Conservation (phyloP, 805 yeast genomes). For the Cyberlindnera xylosilytica region DNA sequence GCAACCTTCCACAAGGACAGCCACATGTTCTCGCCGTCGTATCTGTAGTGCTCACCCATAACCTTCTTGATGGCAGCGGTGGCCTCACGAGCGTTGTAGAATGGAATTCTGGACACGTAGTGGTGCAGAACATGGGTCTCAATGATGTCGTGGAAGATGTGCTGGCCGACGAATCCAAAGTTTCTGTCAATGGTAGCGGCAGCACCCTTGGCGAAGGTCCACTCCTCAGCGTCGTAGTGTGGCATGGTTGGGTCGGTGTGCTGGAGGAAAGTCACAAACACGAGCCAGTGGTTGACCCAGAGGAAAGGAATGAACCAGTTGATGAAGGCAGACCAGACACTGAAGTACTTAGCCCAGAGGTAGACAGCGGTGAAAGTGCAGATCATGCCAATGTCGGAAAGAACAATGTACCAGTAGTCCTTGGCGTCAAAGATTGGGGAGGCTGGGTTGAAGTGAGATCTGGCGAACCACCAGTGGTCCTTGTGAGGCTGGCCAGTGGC, state of each 20-base stretch:
- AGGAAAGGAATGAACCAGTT: conserved; percentile 77
- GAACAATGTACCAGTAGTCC: conserved; percentile 68
- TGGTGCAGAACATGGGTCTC: conserved; percentile 91
- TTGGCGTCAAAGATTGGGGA: conserved; percentile 72
- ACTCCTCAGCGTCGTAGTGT: conserved; percentile 69
- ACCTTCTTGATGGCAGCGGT: conserved; percentile 76
- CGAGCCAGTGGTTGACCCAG: conserved; percentile 87
- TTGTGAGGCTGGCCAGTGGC: conserved; percentile 73
- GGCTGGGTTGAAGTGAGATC: conserved; percentile 68
- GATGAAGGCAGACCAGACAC: conserved; percentile 57
- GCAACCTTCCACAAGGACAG: conserved; percentile 57
- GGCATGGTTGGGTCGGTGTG: conserved; percentile 80
- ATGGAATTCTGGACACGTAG: conserved; percentile 79
- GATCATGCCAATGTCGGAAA: conserved; percentile 71
- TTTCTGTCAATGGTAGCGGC: conserved; percentile 86
- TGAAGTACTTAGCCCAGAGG: conserved; percentile 59
- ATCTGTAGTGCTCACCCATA: conserved; percentile 77
- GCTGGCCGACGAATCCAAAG: conserved; percentile 75
- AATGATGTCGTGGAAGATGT: conserved; percentile 82
- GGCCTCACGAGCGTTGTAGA: conserved; percentile 81
- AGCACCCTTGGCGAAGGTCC: conserved; percentile 90
- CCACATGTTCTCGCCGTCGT: conserved; percentile 73
- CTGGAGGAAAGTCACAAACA: conserved; percentile 80
- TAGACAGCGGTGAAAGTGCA: conserved; percentile 50
- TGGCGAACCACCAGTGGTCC: conserved; percentile 43